Evolutionary conservation across 176 grass and related monocot genomes (phyloP).

Genomic region (Rhynchospora pubera): DNA sequence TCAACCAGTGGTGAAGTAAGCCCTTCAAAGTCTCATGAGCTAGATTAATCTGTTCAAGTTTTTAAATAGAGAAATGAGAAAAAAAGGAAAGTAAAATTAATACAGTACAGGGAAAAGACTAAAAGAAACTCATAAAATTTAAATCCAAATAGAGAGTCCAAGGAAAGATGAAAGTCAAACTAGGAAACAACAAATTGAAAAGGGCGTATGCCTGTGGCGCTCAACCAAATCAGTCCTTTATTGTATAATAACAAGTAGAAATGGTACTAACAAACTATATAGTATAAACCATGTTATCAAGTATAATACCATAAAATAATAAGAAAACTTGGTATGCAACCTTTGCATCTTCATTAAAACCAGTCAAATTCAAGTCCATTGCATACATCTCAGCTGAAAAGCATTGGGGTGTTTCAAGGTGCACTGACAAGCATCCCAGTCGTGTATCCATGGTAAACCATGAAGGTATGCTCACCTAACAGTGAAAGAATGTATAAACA

Average conservation of each 20-base stretch:
- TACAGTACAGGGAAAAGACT: neutral
- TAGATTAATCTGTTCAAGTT: slow-evolving; percentile 77
- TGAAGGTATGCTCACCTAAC: slow-evolving; percentile 90
- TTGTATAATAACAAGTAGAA: neutral
- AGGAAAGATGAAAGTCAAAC: neutral
- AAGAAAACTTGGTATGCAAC: slow-evolving; percentile 31
- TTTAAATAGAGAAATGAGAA: neutral
- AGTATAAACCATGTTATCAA: neutral
- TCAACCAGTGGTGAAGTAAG: slow-evolving; percentile 65
- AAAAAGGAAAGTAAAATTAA: neutral
- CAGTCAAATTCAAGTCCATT: slow-evolving; percentile 65
- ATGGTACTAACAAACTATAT: neutral
- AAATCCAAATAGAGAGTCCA: neutral
- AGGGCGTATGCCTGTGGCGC: neutral
- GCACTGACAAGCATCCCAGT: slow-evolving; percentile 69
- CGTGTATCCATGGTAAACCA: slow-evolving; percentile 93
- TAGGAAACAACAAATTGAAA: neutral
- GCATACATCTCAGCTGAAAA: slow-evolving; percentile 97
- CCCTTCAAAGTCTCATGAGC: slow-evolving; percentile 90
- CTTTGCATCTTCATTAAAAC: slow-evolving; percentile 83
- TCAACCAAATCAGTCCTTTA: neutral
- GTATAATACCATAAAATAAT: slow-evolving; percentile 10
- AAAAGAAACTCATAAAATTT: neutral
- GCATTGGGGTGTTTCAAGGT: slow-evolving; percentile 92
- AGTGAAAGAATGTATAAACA: slow-evolving; percentile 26